These are phyloP conservation scores for Fagopyrum esculentum DNA, from an alignment of 148 eudicot genomes.

Conservation along the genomic window DNA sequence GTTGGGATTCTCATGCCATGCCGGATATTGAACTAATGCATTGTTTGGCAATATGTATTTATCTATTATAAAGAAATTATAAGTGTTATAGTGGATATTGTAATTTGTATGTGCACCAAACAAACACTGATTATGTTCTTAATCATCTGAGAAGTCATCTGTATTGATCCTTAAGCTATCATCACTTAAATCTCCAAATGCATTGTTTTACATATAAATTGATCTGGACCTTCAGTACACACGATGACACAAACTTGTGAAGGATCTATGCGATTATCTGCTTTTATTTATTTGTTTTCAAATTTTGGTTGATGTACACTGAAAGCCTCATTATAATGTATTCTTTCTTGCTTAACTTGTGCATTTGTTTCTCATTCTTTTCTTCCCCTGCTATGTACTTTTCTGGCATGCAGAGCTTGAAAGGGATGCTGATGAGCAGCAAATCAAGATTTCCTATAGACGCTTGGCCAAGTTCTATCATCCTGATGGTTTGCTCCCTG, in stretches of 20 bases:
- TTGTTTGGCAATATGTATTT: too few species aligned
- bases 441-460: conserved; percentile 68
- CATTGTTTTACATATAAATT: not conserved
- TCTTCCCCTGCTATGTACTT: not conserved
- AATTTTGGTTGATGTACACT: not conserved
- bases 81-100: not conserved
- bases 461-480: conserved; percentile 93
- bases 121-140: too few species aligned
- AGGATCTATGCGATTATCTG: too few species aligned
- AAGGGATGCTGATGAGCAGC: conserved; percentile 77
- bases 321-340: not conserved
- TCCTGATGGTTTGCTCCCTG: conserved; percentile 77
- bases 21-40: too few species aligned
- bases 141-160: not conserved
- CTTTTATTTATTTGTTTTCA: not conserved
- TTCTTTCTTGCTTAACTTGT: conserved; percentile 5
- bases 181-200: not conserved
- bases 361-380: not conserved
- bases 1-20: too few species aligned
- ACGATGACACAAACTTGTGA: not conserved
- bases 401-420: conserved; percentile 55
- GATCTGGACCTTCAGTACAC: not conserved
- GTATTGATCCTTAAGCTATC: not conserved
- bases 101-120: too few species aligned
- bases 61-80: too few species aligned